Percentiles rank a stretch among this genome's conserved stretches.
Evolutionary conservation across 371 early-diverging fungal species (phyloP).

Genomic region (Mortierella sp.): DNA sequence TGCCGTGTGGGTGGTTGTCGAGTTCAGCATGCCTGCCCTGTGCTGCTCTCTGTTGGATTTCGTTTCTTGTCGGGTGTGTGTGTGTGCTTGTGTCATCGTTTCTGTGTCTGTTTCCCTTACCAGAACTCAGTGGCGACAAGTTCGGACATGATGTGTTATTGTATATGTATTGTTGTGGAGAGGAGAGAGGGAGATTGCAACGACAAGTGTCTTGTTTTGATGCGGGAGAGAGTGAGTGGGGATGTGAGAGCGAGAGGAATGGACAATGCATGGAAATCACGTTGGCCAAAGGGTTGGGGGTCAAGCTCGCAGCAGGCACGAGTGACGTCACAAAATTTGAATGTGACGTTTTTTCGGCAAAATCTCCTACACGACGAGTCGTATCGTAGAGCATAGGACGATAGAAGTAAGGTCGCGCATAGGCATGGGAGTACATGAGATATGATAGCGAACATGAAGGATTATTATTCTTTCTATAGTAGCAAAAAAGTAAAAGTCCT

Average conservation of each 20-base stretch:
- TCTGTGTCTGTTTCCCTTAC: too few relatives aligned
- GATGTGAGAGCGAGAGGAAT: not conserved
- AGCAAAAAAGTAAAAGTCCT: not conserved
- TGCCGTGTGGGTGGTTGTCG: not conserved
- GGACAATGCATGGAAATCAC: slow-evolving; percentile 1
- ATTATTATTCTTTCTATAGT: not conserved
- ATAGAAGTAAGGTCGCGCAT: not conserved
- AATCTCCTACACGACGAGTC: not conserved
- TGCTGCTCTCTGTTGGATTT: too few relatives aligned
- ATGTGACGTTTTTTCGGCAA: not conserved
- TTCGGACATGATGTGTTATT: not conserved
- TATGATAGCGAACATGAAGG: not conserved
- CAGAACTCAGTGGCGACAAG: slow-evolving; percentile 6
- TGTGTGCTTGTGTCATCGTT: too few relatives aligned
- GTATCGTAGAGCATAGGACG: not conserved
- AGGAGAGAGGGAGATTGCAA: not conserved
- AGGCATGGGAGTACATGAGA: not conserved
- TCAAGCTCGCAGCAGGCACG: not conserved
- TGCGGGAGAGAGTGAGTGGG: not conserved
- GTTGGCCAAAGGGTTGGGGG: not conserved
- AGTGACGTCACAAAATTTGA: too few relatives aligned
- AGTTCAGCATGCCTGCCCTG: not conserved
- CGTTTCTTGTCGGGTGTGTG: too few relatives aligned
- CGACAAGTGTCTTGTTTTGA: not conserved
- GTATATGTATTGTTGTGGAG: not conserved